phyloP scores from a whole-genome alignment of 2,329 filamentous ascomycete genomes.

The Aspergillus candidus region DNA sequence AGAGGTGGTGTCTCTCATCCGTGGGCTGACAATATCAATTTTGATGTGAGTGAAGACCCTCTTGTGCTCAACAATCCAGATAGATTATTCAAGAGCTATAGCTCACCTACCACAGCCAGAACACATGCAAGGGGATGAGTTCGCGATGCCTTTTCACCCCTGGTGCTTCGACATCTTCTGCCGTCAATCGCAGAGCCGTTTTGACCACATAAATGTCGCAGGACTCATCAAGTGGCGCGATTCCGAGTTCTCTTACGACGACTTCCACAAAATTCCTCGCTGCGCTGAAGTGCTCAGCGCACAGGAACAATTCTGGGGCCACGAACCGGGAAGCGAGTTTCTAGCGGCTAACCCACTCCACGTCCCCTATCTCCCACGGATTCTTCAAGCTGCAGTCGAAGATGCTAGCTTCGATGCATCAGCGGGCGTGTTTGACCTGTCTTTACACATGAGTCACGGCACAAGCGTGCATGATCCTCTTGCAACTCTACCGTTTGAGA shows the following conservation, averaged over 20 bases:
- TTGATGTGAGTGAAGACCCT: slow-evolving; percentile 1
- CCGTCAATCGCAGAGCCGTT: slow-evolving; percentile 10
- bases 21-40: slow-evolving; percentile 5
- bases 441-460: too few relatives aligned
- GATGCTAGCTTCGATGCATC: background rate
- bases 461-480: background rate
- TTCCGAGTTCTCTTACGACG: slow-evolving; percentile 3
- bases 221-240: slow-evolving; percentile 14
- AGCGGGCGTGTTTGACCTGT: background rate
- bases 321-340: slow-evolving; percentile 8
- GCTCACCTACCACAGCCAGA: background rate
- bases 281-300: background rate
- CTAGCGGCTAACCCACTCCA: slow-evolving; percentile 13
- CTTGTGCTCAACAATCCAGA: background rate
- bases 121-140: background rate
- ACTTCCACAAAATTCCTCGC: slow-evolving; percentile 6
- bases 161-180: slow-evolving; percentile 18
- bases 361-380: slow-evolving; percentile 2
- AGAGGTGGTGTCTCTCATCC: slow-evolving; percentile 1
- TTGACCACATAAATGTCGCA: slow-evolving; percentile 5
- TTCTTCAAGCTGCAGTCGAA: slow-evolving; percentile 3
- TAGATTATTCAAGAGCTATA: background rate
- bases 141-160: slow-evolving; percentile 16
- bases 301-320: slow-evolving; percentile 9
- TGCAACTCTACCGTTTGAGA: slow-evolving; percentile 3